Base-by-base conservation (phyloP, 192 early-diverging fungal genomes). In the Lobosporangium transversale region DNA sequence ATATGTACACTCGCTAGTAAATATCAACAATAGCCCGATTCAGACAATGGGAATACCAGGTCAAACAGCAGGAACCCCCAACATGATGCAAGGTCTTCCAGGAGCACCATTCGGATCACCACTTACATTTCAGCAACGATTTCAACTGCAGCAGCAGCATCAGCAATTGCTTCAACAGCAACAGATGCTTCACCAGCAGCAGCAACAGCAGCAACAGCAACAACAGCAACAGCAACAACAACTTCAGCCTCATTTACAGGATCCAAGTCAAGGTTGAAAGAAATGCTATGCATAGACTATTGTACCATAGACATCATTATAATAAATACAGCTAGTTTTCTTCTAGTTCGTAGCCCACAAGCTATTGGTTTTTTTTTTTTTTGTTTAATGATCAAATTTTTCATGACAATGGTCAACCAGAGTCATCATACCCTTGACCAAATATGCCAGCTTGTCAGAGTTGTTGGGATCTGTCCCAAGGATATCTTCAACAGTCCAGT, bases 401-500 rank as follows among this genome's bases (percentile, higher is more conserved):
- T 59, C 36, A n/a, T 75, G 57, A 47, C 62, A 75, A 17, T 75
- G 43, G 11, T 66, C 62, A n/a, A 66, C 71, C 14, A 75, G 21
- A 15, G 47, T 17, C 63, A 75, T 75, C 26, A 66, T 6, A 4
- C 40, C 14, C 44, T 56, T 59, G 20, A 75, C 63, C 57, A 75
- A 55, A 24, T 18, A 14, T 26, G 40, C 37, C 2, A 75, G 29
- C 33, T 60, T 58, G 1, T 58, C 57, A 14, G 68, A 40, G 33
- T 66, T 50, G 20, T 8, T 30, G 1, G 55, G 44, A 37, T 45
- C 37, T 32, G 45, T 3, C 10, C 71, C 71, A 11, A 75, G 20
- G 45, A 75, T 26, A 10, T 56, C 63, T 4, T 49, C 31, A n/a
- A 58, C 63, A 9, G 40, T 31, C 71, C 71, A 75, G 8, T 60